Percentiles rank a stretch among this genome's conserved stretches.
These are phyloP conservation scores for Apophysomyces variabilis DNA, from an alignment of 371 early-diverging fungal genomes.

Conservation along the genomic window DNA sequence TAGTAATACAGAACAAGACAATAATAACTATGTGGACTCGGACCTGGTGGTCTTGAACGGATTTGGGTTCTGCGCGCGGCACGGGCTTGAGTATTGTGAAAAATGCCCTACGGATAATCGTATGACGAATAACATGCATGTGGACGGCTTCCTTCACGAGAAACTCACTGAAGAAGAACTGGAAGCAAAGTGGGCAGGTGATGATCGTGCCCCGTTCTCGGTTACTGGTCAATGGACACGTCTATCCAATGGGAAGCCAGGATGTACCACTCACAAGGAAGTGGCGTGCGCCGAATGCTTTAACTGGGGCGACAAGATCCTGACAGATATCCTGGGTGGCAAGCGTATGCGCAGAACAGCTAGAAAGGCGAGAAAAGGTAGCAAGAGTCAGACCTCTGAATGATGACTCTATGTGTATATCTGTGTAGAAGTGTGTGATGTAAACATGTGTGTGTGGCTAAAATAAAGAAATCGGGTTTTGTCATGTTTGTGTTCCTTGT, in stretches of 20 bases:
- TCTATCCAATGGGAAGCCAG: constrained; percentile 48
- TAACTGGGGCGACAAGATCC: constrained; percentile 48
- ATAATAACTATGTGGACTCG: constrained; percentile 43
- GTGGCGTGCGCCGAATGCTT: constrained; percentile 53
- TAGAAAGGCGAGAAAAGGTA: background rate
- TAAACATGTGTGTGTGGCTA: background rate
- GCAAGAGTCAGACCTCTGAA: background rate
- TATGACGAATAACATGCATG: constrained; percentile 40
- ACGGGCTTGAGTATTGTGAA: constrained; percentile 44
- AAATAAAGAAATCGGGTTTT: background rate
- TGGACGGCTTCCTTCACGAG: constrained; percentile 47
- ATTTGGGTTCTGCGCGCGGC: constrained; percentile 44
- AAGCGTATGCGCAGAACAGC: constrained; percentile 5
- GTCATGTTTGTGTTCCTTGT: constrained; percentile 2
- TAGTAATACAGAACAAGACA: constrained; percentile 31
- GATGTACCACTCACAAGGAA: constrained; percentile 45
- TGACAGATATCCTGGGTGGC: constrained; percentile 34
- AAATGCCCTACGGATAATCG: constrained; percentile 56
- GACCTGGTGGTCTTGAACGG: constrained; percentile 41
- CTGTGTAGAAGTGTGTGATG: background rate
- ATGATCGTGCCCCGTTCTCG: constrained; percentile 48
- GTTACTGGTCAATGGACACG: constrained; percentile 19
- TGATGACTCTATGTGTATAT: background rate
- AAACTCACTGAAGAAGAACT: constrained; percentile 40
- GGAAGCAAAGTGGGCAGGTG: constrained; percentile 49